phyloP scores from a whole-genome alignment of 129 eudicot species.

The Sambucus nigra region DNA sequence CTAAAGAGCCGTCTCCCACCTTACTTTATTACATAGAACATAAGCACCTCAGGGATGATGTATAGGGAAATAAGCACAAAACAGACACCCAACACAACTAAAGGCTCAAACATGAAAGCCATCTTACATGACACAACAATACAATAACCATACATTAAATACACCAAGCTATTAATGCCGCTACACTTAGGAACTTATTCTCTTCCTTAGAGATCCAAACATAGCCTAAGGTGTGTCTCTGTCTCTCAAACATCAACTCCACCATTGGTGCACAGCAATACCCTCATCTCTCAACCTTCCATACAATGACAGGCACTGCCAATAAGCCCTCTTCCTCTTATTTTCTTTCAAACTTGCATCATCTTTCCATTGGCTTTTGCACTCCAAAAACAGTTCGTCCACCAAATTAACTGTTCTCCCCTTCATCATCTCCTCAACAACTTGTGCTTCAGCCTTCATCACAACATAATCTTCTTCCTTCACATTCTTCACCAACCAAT shows the following conservation, averaged over 20 bases:
- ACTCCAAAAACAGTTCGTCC: constrained; percentile 58
- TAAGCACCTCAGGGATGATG: no score
- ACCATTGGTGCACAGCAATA: constrained; percentile 48
- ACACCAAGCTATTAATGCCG: no score
- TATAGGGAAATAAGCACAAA: no score
- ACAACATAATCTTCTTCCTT: constrained; percentile 60
- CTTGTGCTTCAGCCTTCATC: constrained; percentile 74
- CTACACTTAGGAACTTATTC: neutral
- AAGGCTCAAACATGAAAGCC: no score
- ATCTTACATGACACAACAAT: no score
- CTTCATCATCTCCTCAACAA: constrained; percentile 50
- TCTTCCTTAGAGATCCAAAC: neutral
- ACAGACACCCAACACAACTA: no score
- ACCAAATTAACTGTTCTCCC: constrained; percentile 37
- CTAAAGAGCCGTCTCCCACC: no score
- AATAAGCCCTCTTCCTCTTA: constrained; percentile 30
- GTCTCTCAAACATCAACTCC: constrained; percentile 13
- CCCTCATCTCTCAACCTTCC: constrained; percentile 38
- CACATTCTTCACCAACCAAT: constrained; percentile 54
- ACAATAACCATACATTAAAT: no score
- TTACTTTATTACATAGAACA: no score
- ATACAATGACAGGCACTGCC: constrained; percentile 37
- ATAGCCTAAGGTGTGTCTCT: neutral
- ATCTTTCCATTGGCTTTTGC: constrained; percentile 35
- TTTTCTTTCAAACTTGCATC: neutral